Base-by-base conservation (phyloP, 1,284 basidiomycete genomes). In the Ustilago shanxiensis region DNA sequence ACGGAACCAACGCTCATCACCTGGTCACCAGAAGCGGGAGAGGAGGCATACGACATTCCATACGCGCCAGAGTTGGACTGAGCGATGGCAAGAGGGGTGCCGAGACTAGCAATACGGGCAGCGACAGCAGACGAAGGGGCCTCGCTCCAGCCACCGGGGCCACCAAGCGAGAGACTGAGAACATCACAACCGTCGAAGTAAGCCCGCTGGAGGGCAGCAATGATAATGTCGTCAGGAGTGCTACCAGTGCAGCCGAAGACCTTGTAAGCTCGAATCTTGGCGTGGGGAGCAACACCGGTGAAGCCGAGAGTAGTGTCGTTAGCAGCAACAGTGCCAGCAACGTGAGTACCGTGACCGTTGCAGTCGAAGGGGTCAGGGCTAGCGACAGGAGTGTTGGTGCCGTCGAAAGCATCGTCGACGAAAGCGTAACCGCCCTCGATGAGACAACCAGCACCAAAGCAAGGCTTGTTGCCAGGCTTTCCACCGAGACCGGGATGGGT, bases 291-390 rank as follows among this genome's bases (percentile, higher is more conserved):
- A 45, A 80, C 78, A 60, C 80, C 79, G 41, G 79, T 83, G 70
- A 76, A 79, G 56, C 73, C 74, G 47, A 76, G 61, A 1, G 50
- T 41, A 28, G 73, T 80, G 57, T 89, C 89, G 68, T 90, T 86
- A 31, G 90, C 90, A 18, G 88, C 91, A 56, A 92, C 90, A 76
- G 91, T 91, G 57, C 91, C 91, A 53, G 89, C 89, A 33, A 91
- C 89, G 80, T 91, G 89, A 1, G 91, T 91, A 16, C 91, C 80
- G 66, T 81, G 80, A 22, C 76, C 75, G 35, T 80, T 83, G 60
- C 86, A 88, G 49, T 85, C 78, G 58, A 86, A 84, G 35, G 87
- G 87, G 61, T 88, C 86, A n/a, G 64, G 60, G 63, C 86, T 86
- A 5, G 87, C 85, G 9, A 83, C 77, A 29, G 87, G 86, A 16